A percentile compares a stretch with the other conserved stretches of the same genome.
phyloP scores from a whole-genome alignment of 495 filamentous ascomycete species.

The Hyaloscypha hepaticicola region DNA sequence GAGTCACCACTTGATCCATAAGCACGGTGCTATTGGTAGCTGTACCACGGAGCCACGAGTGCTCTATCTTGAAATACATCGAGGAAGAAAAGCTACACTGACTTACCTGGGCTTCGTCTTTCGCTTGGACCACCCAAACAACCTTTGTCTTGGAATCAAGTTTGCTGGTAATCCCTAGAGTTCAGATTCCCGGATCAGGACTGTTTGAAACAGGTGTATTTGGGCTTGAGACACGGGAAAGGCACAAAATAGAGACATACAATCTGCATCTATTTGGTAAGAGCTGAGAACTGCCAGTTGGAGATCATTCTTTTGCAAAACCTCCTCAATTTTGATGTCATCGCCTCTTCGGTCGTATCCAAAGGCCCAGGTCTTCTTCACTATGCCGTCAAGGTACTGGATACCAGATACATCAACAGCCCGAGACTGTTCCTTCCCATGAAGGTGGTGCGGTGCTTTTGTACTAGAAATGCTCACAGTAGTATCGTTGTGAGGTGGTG shows the following conservation, averaged over 20 bases:
- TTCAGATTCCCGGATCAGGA: no score
- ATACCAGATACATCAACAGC: conserved; percentile 28
- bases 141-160: conserved; percentile 56
- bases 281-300: conserved; percentile 79
- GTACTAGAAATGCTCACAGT: background rate
- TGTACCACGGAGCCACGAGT: background rate
- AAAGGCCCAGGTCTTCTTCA: conserved; percentile 79
- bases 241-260: background rate
- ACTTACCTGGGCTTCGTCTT: conserved; percentile 41
- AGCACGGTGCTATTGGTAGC: background rate
- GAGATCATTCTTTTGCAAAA: conserved; percentile 70
- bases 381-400: conserved; percentile 66
- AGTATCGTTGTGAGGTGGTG: background rate
- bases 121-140: conserved; percentile 69
- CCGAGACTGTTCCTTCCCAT: background rate
- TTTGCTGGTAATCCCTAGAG: conserved; percentile 62
- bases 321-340: conserved; percentile 89
- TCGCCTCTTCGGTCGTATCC: conserved; percentile 54
- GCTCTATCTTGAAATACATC: background rate
- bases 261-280: conserved; percentile 80
- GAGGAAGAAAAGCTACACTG: background rate
- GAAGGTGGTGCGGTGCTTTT: background rate
- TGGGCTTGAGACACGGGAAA: background rate
- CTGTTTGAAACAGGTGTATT: no score
- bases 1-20: no score